Evolutionary conservation across 345 rosid genomes (phyloP), one percentile per base, ranked within the genome.

Genomic region (Trapa incisa): DNA sequence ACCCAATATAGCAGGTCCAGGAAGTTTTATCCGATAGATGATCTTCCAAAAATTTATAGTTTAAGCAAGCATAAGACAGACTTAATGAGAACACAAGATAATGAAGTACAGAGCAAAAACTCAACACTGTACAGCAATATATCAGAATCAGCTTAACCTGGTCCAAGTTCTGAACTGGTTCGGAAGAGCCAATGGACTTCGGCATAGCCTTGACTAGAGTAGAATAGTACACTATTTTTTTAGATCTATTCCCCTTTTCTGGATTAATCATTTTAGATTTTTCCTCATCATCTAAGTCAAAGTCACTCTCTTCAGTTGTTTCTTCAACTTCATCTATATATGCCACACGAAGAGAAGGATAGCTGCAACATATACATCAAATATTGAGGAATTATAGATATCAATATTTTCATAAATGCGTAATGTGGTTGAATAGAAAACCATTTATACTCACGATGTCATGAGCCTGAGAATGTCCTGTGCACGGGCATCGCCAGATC

Each of bases 271-370:
- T 11, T 6, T 45, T 45, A 45, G 48, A 45, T 45, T 13, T 7
- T 7, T 45, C 48, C 48, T 11, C 48, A 1, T 13, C 48, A 45
- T 87, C 89, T 72, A 81, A 78, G 75, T 86, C 87, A 64, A 45
- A 78, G 75, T 86, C 87, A 64, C 78, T 79, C 75, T 85, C 99
- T 74, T 86, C 77, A 70, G 68, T 87, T 62, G 94, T 84, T 77
- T 89, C 96, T 78, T 95, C 98, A 8, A 95, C 90, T 82, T 95
- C 99, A 68, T 95, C 99, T 72, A 95, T 91, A 73, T 91, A 95
- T 36, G 99, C 99, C 56, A 95, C 98, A 45, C 99, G 96, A 66
- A 95, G 91, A 13, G 99, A 95, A n/a, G 94, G 96, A 75, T 95
- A 87, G 67, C 99, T 95, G 83, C 75, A 80, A 73, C 65, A 57